A percentile compares a stretch with the other conserved stretches of the same genome.
Evolutionary conservation across 495 filamentous ascomycete species (phyloP).

Genomic region (Penicillium egyptiacum): DNA sequence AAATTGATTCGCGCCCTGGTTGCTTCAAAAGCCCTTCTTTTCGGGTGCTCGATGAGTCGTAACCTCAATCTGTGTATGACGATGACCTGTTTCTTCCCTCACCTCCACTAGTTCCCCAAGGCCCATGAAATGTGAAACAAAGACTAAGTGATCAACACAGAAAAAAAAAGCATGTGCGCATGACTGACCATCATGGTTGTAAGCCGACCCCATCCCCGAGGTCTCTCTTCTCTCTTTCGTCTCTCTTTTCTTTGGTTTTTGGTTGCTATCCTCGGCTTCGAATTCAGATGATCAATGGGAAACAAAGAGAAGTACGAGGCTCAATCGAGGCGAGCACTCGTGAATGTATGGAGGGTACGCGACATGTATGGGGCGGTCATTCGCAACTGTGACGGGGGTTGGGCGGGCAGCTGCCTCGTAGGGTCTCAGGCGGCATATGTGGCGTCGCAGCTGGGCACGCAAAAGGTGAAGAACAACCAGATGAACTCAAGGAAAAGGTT

Average conservation of each 20-base stretch:
- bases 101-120: conserved; percentile 1
- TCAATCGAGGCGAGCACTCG: conserved; percentile 27
- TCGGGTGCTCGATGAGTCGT: not conserved
- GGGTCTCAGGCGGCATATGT: conserved; percentile 41
- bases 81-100: not conserved
- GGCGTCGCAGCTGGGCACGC: conserved; percentile 28
- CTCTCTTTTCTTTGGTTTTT: conserved; percentile 4
- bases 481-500: not conserved
- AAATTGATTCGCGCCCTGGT: not conserved
- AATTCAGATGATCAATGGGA: not conserved
- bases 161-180: conserved; percentile 16
- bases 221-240: conserved; percentile 12
- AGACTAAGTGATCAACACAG: conserved; percentile 12
- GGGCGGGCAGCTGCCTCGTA: conserved; percentile 43
- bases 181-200: conserved; percentile 46
- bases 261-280: conserved; percentile 1
- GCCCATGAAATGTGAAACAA: conserved; percentile 26
- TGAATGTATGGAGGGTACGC: conserved; percentile 9
- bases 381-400: conserved; percentile 25
- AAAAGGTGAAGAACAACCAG: conserved; percentile 11
- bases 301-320: conserved; percentile 14
- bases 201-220: conserved; percentile 41
- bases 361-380: conserved; percentile 28
- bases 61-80: not conserved
- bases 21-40: not conserved